Evolutionary conservation across 352 stramenopile genomes (phyloP).

Genomic region (Globisporangium nodosum): DNA sequence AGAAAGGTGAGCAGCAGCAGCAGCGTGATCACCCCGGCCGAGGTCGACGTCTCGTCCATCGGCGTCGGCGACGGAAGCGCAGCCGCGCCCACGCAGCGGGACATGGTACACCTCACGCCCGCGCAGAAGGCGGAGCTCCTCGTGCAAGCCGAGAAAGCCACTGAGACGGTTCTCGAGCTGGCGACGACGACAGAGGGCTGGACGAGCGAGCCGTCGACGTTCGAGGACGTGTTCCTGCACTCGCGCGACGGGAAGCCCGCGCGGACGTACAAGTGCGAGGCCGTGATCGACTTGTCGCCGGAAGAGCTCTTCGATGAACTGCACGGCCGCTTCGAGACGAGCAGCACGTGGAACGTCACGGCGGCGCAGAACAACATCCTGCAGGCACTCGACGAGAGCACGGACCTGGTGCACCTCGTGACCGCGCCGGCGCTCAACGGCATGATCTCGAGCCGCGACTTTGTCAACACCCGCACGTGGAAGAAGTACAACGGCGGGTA

Average conservation of each 20-base stretch:
- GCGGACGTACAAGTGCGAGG: slow-evolving; percentile 74
- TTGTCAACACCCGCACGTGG: slow-evolving; percentile 75
- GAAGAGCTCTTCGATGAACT: slow-evolving; percentile 80
- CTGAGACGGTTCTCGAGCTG: slow-evolving; percentile 55
- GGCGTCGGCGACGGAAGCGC: neutral
- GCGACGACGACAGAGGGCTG: slow-evolving; percentile 46
- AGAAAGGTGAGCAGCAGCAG: slow-evolving; percentile 5
- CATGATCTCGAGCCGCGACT: slow-evolving; percentile 79
- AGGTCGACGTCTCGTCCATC: slow-evolving; percentile 9
- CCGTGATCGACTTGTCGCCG: slow-evolving; percentile 52
- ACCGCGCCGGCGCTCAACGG: slow-evolving; percentile 59
- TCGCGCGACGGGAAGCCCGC: slow-evolving; percentile 71
- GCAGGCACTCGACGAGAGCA: slow-evolving; percentile 58
- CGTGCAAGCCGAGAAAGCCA: slow-evolving; percentile 29
- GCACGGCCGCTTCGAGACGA: slow-evolving; percentile 70
- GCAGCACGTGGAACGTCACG: slow-evolving; percentile 71
- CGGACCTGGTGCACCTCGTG: slow-evolving; percentile 65
- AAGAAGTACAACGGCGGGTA: slow-evolving; percentile 68
- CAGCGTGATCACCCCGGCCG: slow-evolving; percentile 15
- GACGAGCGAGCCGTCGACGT: slow-evolving; percentile 54
- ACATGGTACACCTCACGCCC: slow-evolving; percentile 38
- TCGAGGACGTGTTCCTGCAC: slow-evolving; percentile 52
- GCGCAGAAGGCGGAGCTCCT: slow-evolving; percentile 47
- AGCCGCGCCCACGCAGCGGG: slow-evolving; percentile 19
- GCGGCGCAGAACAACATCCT: slow-evolving; percentile 73